Conservation (phyloP, 2,329 filamentous ascomycete genomes). For the Colletotrichum eremochloae region DNA sequence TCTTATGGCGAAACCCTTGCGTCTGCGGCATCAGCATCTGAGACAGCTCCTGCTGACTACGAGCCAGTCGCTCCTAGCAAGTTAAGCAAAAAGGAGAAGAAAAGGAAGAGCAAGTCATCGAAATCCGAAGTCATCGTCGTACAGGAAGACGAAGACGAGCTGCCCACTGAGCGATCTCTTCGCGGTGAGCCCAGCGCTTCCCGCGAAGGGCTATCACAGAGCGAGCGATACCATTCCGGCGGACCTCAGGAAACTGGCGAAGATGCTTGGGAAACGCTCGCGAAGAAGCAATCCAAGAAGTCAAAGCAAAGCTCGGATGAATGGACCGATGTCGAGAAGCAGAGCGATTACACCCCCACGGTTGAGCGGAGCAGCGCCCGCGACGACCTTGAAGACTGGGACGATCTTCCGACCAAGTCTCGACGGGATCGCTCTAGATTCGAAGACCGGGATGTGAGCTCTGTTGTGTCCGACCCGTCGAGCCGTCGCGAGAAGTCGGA, state of each 20-base stretch:
- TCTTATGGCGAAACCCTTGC: slow-evolving; percentile 7
- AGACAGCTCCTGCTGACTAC: slow-evolving; percentile 20
- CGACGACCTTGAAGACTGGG: slow-evolving; percentile 21
- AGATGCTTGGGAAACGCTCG: slow-evolving; percentile 48
- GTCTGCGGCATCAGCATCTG: slow-evolving; percentile 2
- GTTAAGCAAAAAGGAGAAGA: slow-evolving; percentile 52
- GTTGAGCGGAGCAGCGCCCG: slow-evolving; percentile 19
- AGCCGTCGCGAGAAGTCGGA: slow-evolving; percentile 51
- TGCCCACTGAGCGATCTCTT: slow-evolving; percentile 2
- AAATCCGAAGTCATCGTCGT: slow-evolving; percentile 48
- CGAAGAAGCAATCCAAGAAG: slow-evolving; percentile 51
- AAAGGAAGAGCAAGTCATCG: slow-evolving; percentile 58
- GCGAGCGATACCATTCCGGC: slow-evolving; percentile 34
- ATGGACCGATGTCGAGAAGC: slow-evolving; percentile 43
- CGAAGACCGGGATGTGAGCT: slow-evolving; percentile 62
- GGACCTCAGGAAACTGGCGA: slow-evolving; percentile 43
- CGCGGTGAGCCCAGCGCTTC: slow-evolving; percentile 9
- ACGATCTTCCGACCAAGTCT: slow-evolving; percentile 35
- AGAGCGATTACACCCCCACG: slow-evolving; percentile 19
- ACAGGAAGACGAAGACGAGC: slow-evolving; percentile 45
- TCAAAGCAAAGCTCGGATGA: slow-evolving; percentile 42
- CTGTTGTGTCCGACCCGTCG: slow-evolving; percentile 62
- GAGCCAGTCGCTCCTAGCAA: slow-evolving; percentile 46
- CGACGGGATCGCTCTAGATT: slow-evolving; percentile 47
- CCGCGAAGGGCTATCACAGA: slow-evolving; percentile 16